A percentile compares a stretch with the other conserved stretches of the same genome.
Conservation (phyloP, 805 yeast species). For the Cyberlindnera americana region DNA sequence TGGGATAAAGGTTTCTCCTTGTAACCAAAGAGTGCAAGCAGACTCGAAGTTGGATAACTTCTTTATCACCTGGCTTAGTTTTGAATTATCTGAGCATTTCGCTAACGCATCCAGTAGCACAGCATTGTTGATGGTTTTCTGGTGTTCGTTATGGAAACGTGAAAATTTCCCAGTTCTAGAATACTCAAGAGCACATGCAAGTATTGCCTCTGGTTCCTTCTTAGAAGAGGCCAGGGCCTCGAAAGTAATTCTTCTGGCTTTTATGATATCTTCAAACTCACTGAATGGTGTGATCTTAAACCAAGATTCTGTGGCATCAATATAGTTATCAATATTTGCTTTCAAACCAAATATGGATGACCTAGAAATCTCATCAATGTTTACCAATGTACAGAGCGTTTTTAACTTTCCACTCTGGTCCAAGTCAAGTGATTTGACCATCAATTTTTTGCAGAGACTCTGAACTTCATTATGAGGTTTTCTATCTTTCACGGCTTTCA, state of each 20-base stretch:
- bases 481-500: slow-evolving; percentile 44
- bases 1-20: slow-evolving; percentile 55
- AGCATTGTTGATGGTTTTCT: slow-evolving; percentile 49
- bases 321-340: slow-evolving; percentile 4
- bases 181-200: slow-evolving; percentile 35
- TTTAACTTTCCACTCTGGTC: slow-evolving; percentile 4
- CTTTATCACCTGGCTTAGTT: background rate
- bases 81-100: slow-evolving; percentile 12
- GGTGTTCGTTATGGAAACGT: slow-evolving; percentile 37
- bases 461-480: slow-evolving; percentile 10
- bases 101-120: slow-evolving; percentile 40
- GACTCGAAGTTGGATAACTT: slow-evolving; percentile 36
- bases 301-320: slow-evolving; percentile 32
- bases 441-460: slow-evolving; percentile 21
- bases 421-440: slow-evolving; percentile 9
- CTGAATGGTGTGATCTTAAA: slow-evolving; percentile 32
- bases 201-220: slow-evolving; percentile 16
- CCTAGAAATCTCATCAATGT: slow-evolving; percentile 12
- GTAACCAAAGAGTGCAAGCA: slow-evolving; percentile 64
- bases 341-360: background rate
- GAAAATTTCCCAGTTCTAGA: slow-evolving; percentile 40
- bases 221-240: slow-evolving; percentile 5
- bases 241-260: slow-evolving; percentile 38
- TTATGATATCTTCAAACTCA: slow-evolving; percentile 40
- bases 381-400: slow-evolving; percentile 13